Conservation (phyloP, 371 early-diverging fungal genomes). For the Amoeboaphelidium protococcarum region DNA sequence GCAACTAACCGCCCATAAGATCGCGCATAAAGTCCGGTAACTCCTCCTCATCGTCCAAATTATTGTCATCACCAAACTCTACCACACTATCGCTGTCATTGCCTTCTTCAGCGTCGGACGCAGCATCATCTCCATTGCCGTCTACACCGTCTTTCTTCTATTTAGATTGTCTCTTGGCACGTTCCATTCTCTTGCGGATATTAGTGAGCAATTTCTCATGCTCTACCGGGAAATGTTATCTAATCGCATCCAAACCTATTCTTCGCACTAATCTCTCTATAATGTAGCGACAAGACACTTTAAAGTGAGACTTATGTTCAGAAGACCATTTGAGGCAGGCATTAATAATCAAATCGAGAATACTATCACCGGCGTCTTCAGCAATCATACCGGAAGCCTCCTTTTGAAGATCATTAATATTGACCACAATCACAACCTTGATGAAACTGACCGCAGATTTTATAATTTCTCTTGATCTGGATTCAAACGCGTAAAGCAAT, state of each 20-base stretch:
- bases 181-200: slow-evolving; percentile 67
- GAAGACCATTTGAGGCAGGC: slow-evolving; percentile 52
- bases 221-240: slow-evolving; percentile 50
- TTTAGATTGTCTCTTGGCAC: slow-evolving; percentile 61
- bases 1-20: no score
- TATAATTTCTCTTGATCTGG: slow-evolving; percentile 65
- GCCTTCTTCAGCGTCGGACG: slow-evolving; percentile 6
- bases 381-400: slow-evolving; percentile 16
- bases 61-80: slow-evolving; percentile 12
- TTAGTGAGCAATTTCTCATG: slow-evolving; percentile 66
- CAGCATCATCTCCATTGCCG: slow-evolving; percentile 4
- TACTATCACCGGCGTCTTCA: slow-evolving; percentile 21
- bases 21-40: slow-evolving; percentile 14
- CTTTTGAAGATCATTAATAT: slow-evolving; percentile 28
- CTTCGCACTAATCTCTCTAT: slow-evolving; percentile 69
- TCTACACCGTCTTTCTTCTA: slow-evolving; percentile 21
- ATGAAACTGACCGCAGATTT: slow-evolving; percentile 71
- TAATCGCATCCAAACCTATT: slow-evolving; percentile 48
- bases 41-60: slow-evolving; percentile 12
- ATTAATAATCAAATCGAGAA: slow-evolving; percentile 5
- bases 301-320: slow-evolving; percentile 62
- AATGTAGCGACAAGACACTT: slow-evolving; percentile 64
- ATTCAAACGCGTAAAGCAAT: slow-evolving; percentile 33
- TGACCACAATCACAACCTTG: slow-evolving; percentile 70
- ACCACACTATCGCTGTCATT: slow-evolving; percentile 17